Base-by-base conservation (phyloP, 352 stramenopile genomes). In the Globisporangium solare region DNA sequence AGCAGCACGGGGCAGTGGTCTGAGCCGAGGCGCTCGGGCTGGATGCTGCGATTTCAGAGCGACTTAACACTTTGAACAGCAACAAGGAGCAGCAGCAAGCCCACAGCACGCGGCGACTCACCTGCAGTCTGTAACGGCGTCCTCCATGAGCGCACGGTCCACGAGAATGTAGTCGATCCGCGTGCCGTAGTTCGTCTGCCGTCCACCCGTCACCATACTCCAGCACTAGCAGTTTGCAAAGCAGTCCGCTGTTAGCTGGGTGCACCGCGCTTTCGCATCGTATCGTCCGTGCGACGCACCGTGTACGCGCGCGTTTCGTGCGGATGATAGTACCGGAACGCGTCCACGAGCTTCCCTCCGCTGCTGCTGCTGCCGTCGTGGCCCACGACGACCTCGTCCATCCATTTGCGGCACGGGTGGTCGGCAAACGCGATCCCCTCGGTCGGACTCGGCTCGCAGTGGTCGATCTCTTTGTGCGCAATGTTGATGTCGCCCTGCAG, bases 121-220 rank as follows among this genome's bases (percentile, higher is more conserved):
- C 87, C 69, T 86, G 80, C 70, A 93, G 14, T 68, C 72, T 17
- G 58, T 69, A 35, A 81, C 56, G 18, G 52, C 79, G 11, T 74
- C 61, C 18, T 69, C 53, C 48, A 88, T 46, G 40, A 96, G 71
- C 17, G 21, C 37, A 0, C 58, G 52, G n/a, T 91, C 82, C 3
- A 85, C 68, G 18, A 97, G 68, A 48, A 97, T 89, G 54, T 97
- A 97, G 66, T 97, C 90, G 54, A 97, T 93, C 40, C 90, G 83
- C 20, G 83, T 88, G 52, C 90, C 90, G 48, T 89, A 97, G 65
- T 97, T 97, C 61, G 86, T 97, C 61, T 93, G 72, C 11, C 90
- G 75, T 14, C 83, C 89, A 1, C 74, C 74, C 12, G 88, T 96
- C 55, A 89, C 60, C 14, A 79, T 95, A 58, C 76, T 95, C 88